A percentile compares a stretch with the other conserved stretches of the same genome.
phyloP scores from a whole-genome alignment of 2,329 filamentous ascomycete genomes.

The Paramyrothecium roridum region DNA sequence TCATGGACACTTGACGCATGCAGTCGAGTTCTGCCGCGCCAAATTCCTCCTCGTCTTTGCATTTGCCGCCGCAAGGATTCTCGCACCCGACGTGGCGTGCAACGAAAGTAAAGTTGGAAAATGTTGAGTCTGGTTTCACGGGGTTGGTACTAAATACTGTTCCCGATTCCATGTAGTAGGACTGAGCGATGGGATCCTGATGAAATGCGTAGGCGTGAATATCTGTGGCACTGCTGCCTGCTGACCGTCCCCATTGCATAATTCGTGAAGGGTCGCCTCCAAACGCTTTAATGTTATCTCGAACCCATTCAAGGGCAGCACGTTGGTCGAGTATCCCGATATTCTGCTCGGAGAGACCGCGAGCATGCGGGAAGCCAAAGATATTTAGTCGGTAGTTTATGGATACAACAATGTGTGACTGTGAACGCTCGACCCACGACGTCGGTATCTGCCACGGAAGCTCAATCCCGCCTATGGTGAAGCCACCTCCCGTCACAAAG shows the following conservation, averaged over 20 bases:
- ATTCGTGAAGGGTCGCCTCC: background rate
- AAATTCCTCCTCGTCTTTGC: constrained; percentile 4
- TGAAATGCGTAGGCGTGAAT: constrained; percentile 40
- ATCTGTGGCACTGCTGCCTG: constrained; percentile 23
- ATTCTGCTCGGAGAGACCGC: constrained; percentile 35
- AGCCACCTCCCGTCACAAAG: constrained; percentile 46
- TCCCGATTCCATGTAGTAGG: constrained; percentile 37
- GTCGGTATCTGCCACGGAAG: constrained; percentile 42
- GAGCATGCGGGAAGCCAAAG: constrained; percentile 1
- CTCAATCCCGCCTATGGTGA: constrained; percentile 38
- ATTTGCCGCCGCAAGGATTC: constrained; percentile 9
- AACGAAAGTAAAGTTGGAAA: constrained; percentile 31
- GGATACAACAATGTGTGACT: constrained; percentile 21
- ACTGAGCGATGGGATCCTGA: constrained; percentile 40
- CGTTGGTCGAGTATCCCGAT: background rate
- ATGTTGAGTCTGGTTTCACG: constrained; percentile 13
- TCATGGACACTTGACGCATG: constrained; percentile 28
- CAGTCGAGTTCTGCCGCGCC: constrained; percentile 26
- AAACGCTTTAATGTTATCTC: background rate
- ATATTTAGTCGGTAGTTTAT: constrained; percentile 4
- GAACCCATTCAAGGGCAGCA: background rate
- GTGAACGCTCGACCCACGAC: constrained; percentile 36
- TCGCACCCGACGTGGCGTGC: constrained; percentile 29
- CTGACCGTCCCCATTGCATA: background rate
- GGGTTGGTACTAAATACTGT: constrained; percentile 28